Evolutionary conservation across 2,329 filamentous ascomycete genomes (phyloP), one percentile per base, ranked within the genome.

Genomic region (Scolecobasidium constrictum): DNA sequence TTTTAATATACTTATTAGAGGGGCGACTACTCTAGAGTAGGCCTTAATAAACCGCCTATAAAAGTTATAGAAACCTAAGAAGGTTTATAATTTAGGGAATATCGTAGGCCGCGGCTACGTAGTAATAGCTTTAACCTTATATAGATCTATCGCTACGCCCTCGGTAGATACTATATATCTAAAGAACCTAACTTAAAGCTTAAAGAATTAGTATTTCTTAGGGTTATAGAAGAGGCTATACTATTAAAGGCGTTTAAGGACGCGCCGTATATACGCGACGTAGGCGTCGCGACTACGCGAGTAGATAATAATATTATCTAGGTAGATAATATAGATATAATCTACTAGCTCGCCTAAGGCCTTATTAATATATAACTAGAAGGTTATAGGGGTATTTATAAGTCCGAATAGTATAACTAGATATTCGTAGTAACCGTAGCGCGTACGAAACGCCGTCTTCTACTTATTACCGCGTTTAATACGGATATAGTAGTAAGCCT

Each of bases 41-140:
- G n/a, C n/a, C n/a, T n/a, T n/a, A n/a, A n/a, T n/a, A n/a, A n/a
- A n/a, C n/a, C n/a, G n/a, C n/a, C 53, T 44, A 45, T 62, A 61
- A 43, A 56, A 62, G 34, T 62, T 61, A 3, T 42, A 47, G 35
- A 62, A 59, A 7, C 56, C 52, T 15, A 62, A 16, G 43, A 62
- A 61, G 1, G 34, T 42, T 46, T 51, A 48, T 3, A 54, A 49
- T 15, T 47, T 48, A 20, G 48, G 49, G 3, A 54, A 40, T 4
- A 13, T 50, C 5, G 4, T 45, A 4, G 49, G 55, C 15, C 6
- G 28, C 35, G 38, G 4, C 56, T 48, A 62, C 4, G 56, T n/a
- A 45, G 22, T 2, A 40, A 43, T 50, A 45, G 38, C 47, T 47
- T 19, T 38, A 15, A 48, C 49, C n/a, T n/a, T n/a, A n/a, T n/a